Conservation (phyloP, 371 early-diverging fungal species). For the Mucor saturninus region DNA sequence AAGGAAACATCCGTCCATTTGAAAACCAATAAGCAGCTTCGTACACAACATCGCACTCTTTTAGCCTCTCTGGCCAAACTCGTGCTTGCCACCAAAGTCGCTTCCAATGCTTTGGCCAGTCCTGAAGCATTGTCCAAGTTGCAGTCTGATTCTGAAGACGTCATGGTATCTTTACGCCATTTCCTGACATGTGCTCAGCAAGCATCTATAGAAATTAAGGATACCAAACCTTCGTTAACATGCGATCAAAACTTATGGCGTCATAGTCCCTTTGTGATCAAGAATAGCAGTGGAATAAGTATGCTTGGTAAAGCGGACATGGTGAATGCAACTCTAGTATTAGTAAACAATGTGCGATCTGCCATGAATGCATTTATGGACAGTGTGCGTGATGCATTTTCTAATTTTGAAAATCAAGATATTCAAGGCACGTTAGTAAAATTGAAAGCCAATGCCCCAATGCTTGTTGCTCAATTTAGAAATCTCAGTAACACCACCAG, state of each 20-base stretch:
- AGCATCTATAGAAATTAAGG: slow-evolving; percentile 62
- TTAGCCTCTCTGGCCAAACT: slow-evolving; percentile 81
- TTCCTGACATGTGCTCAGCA: slow-evolving; percentile 81
- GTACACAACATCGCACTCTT: slow-evolving; percentile 77
- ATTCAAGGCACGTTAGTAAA: slow-evolving; percentile 27
- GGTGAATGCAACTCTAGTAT: slow-evolving; percentile 16
- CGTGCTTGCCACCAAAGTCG: slow-evolving; percentile 83
- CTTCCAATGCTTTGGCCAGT: slow-evolving; percentile 72
- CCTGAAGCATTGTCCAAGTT: slow-evolving; percentile 37
- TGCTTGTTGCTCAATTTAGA: slow-evolving; percentile 62
- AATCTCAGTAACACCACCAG: slow-evolving; percentile 53
- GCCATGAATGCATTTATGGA: slow-evolving; percentile 44
- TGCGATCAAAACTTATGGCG: slow-evolving; percentile 1
- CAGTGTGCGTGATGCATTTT: slow-evolving; percentile 33
- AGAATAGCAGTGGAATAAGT: neutral
- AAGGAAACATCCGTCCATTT: slow-evolving; percentile 69
- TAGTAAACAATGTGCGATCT: slow-evolving; percentile 40
- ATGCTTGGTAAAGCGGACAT: slow-evolving; percentile 10
- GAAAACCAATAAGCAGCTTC: slow-evolving; percentile 68
- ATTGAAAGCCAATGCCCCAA: slow-evolving; percentile 57
- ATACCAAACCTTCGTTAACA: slow-evolving; percentile 47
- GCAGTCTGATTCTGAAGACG: slow-evolving; percentile 55
- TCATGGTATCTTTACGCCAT: slow-evolving; percentile 73
- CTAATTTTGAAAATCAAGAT: slow-evolving; percentile 11
- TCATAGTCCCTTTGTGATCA: slow-evolving; percentile 2